Conservation (phyloP, 192 early-diverging fungal species). For the Backusella psychrophila region DNA sequence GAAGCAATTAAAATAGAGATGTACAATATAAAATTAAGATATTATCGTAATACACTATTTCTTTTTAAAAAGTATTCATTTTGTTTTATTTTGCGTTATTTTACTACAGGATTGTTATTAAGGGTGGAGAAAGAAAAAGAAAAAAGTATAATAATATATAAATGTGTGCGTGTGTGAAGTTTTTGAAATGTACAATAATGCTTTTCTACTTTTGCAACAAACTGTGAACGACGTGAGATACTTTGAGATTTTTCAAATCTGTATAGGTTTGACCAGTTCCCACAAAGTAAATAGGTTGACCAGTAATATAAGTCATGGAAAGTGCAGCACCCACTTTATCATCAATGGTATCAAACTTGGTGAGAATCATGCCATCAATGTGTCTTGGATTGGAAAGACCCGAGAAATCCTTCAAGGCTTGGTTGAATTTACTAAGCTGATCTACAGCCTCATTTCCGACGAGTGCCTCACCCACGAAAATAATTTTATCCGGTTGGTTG, state of each 20-base stretch:
- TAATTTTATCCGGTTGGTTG: conserved; percentile 93
- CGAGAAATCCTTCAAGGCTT: conserved; percentile 87
- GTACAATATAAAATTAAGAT: neutral
- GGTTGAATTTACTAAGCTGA: conserved; percentile 96
- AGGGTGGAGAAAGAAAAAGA: neutral
- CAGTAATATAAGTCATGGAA: conserved; percentile 95
- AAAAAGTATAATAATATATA: neutral
- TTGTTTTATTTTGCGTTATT: no score
- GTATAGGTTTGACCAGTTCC: conserved; percentile 98
- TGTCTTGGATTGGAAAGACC: conserved; percentile 76
- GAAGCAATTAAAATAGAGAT: conserved; percentile 13
- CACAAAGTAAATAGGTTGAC: conserved; percentile 94
- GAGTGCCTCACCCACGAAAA: conserved; percentile 96
- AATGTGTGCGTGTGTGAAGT: neutral
- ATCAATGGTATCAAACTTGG: conserved; percentile 97
- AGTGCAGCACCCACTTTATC: conserved; percentile 95
- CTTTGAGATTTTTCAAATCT: conserved; percentile 86
- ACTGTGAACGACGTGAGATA: conserved; percentile 68
- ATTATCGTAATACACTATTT: neutral
- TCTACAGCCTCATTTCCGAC: conserved; percentile 98
- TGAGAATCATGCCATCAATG: conserved; percentile 95
- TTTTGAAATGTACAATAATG: neutral
- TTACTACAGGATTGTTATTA: neutral
- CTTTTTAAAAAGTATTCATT: no score
- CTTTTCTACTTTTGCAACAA: conserved; percentile 54